phyloP scores from a whole-genome alignment of 179 eudicot genomes.

The Beta macrorhiza region DNA sequence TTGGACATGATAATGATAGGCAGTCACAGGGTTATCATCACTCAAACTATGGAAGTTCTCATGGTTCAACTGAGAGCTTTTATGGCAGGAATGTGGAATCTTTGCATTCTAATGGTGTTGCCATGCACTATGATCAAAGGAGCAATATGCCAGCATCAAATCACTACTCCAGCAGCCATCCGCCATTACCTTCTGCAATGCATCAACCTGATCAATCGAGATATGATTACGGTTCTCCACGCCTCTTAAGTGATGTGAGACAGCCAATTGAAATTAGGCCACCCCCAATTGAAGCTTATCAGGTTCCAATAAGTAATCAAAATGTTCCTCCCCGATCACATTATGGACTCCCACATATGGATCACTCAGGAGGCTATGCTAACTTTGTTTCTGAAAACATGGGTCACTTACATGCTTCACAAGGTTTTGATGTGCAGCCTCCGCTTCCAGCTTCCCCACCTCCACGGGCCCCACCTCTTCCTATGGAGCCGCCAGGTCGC shows the following conservation, averaged over 20 bases:
- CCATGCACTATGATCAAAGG: conserved; percentile 32
- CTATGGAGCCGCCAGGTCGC: conserved; percentile 49
- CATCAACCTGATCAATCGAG: conserved; percentile 37
- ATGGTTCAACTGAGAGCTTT: conserved; percentile 13
- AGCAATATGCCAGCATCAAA: conserved; percentile 24
- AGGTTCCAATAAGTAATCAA: conserved; percentile 30
- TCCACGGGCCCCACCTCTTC: conserved; percentile 43
- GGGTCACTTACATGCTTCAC: conserved; percentile 32
- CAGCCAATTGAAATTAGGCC: conserved; percentile 31
- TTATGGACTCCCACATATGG: conserved; percentile 28
- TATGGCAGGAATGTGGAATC: conserved; percentile 17
- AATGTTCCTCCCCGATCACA: conserved; percentile 23
- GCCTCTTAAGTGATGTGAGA: conserved; percentile 31
- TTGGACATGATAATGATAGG: conserved; percentile 15
- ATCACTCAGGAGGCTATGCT: conserved; percentile 32
- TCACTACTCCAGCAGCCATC: conserved; percentile 24
- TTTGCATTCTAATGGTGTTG: conserved; percentile 22
- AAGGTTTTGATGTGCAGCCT: conserved; percentile 43
- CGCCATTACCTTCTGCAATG: conserved; percentile 26
- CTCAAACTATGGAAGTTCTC: conserved; percentile 22
- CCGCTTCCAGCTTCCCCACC: conserved; percentile 81
- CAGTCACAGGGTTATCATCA: conserved; percentile 28
- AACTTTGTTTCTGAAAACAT: conserved; percentile 21
- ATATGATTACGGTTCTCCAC: conserved; percentile 35
- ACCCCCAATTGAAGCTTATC: conserved; percentile 30